Conservation (phyloP, 2,329 filamentous ascomycete species). For the Boeremia exigua region DNA sequence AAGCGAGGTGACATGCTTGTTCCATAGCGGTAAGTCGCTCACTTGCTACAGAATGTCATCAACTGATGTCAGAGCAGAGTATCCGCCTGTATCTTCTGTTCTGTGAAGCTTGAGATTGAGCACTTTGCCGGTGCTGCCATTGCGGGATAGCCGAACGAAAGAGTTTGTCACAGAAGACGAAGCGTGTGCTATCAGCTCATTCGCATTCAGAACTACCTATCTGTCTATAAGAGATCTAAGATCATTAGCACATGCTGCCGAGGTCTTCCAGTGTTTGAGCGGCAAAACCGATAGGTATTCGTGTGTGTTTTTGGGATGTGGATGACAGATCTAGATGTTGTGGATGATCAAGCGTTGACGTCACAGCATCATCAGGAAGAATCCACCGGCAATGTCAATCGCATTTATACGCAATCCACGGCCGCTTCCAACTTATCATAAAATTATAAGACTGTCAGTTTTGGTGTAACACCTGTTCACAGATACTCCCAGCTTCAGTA, state of each 20-base stretch:
- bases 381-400: background rate
- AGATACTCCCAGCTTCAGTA: background rate
- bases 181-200: background rate
- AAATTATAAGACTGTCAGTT: too few species aligned
- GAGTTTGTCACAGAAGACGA: background rate
- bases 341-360: slow-evolving; percentile 11
- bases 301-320: too few species aligned
- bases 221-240: background rate
- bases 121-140: background rate
- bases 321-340: background rate
- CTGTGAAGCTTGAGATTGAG: background rate
- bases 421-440: background rate
- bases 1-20: background rate
- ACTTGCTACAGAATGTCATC: background rate
- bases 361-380: slow-evolving; percentile 5
- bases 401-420: background rate
- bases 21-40: background rate
- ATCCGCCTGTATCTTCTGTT: background rate
- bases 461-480: background rate
- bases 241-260: slow-evolving; percentile 4
- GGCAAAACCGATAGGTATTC: too few species aligned
- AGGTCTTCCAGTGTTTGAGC: background rate
- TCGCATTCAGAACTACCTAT: background rate
- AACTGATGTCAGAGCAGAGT: background rate
- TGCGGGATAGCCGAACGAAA: background rate